Evolutionary conservation across 1,284 basidiomycete species (phyloP).

Genomic region (Ustilago nuda): DNA sequence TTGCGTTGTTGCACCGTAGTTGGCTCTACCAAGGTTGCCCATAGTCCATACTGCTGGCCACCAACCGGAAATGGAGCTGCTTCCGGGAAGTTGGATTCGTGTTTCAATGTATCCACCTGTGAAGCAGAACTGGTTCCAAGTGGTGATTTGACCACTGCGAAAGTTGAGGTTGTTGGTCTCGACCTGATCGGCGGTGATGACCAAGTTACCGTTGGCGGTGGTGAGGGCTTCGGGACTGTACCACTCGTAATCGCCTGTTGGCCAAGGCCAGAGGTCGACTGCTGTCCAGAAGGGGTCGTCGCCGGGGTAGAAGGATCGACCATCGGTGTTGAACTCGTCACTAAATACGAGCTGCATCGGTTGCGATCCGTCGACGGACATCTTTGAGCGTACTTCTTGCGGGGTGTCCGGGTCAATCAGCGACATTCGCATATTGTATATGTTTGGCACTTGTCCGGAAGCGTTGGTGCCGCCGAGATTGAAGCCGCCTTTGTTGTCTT

Average conservation of each 20-base stretch:
- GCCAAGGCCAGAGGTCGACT: conserved; percentile 79
- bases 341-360: conserved; percentile 67
- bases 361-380: conserved; percentile 72
- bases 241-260: conserved; percentile 62
- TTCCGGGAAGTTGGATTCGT: conserved; percentile 82
- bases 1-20: conserved; percentile 72
- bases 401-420: conserved; percentile 70
- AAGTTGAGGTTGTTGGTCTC: conserved; percentile 76
- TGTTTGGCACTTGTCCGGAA: conserved; percentile 55
- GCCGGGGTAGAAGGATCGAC: conserved; percentile 73
- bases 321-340: conserved; percentile 69
- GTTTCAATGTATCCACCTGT: conserved; percentile 88
- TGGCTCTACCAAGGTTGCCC: conserved; percentile 76
- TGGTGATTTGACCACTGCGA: conserved; percentile 73
- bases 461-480: conserved; percentile 60
- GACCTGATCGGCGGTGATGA: conserved; percentile 74
- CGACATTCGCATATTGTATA: conserved; percentile 34
- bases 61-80: conserved; percentile 72
- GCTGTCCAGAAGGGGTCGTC: conserved; percentile 81
- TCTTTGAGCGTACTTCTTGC: conserved; percentile 30
- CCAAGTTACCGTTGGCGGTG: conserved; percentile 81
- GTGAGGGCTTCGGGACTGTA: conserved; percentile 85
- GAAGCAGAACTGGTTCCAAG: conserved; percentile 93
- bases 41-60: conserved; percentile 85
- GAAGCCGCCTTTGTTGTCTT: conserved; percentile 38